phyloP scores from a whole-genome alignment of 2,329 filamentous ascomycete genomes.

The Fusarium keratoplasticum region DNA sequence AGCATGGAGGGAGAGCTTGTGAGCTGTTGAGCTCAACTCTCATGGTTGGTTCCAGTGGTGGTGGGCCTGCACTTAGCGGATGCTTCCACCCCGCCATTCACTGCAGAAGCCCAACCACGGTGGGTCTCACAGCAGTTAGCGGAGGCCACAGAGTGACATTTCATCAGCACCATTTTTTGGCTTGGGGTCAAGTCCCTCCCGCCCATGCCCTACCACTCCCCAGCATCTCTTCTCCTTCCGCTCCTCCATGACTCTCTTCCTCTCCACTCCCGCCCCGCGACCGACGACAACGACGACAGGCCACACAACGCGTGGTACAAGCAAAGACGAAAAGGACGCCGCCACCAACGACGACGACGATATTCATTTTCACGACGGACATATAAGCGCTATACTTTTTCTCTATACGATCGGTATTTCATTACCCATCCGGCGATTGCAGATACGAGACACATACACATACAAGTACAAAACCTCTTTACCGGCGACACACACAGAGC shows the following conservation, averaged over 20 bases:
- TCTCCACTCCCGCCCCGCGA: conserved; percentile 35
- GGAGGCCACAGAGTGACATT: not conserved
- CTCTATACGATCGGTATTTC: not conserved
- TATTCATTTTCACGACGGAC: not conserved
- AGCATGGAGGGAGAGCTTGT: conserved; percentile 7
- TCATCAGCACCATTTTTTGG: no score
- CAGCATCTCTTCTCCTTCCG: conserved; percentile 16
- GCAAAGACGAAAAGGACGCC: not conserved
- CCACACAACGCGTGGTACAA: conserved; percentile 7
- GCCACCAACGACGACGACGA: not conserved
- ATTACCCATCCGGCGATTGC: not conserved
- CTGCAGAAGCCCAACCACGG: not conserved
- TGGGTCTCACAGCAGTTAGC: conserved; percentile 10
- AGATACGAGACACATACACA: not conserved
- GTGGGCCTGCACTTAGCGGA: conserved; percentile 15
- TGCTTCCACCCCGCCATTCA: conserved; percentile 1
- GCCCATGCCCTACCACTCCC: not conserved
- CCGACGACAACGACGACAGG: conserved; percentile 23
- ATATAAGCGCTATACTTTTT: not conserved
- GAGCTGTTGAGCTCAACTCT: conserved; percentile 19
- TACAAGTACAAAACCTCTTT: not conserved
- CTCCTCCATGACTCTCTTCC: conserved; percentile 23
- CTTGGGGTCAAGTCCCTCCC: no score
- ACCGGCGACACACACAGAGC: conserved; percentile 16
- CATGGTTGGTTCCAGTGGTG: not conserved